These are phyloP conservation scores for Russula vinacea DNA, from an alignment of 768 basidiomycete genomes.

Conservation along the genomic window DNA sequence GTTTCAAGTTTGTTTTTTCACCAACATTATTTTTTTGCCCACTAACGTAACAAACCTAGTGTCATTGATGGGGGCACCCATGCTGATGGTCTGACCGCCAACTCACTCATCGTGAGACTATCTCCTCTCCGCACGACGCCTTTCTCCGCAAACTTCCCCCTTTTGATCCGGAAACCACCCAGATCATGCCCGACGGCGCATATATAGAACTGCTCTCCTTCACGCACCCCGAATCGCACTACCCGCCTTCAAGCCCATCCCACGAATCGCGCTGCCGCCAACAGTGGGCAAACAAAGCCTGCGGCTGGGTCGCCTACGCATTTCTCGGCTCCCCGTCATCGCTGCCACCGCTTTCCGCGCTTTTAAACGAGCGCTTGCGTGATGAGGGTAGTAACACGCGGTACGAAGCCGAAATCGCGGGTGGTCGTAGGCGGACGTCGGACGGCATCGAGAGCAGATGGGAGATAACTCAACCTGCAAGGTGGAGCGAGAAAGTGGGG, in stretches of 20 bases:
- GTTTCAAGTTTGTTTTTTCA: slow-evolving; percentile 53
- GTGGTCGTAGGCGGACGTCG: slow-evolving; percentile 50
- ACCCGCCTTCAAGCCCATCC: slow-evolving; percentile 50
- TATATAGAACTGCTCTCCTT: slow-evolving; percentile 74
- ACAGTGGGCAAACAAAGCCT: slow-evolving; percentile 51
- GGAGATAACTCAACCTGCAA: slow-evolving; percentile 48
- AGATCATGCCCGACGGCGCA: slow-evolving; percentile 54
- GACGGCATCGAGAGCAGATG: slow-evolving; percentile 54
- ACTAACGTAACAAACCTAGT: slow-evolving; percentile 31
- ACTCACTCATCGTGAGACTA: slow-evolving; percentile 55
- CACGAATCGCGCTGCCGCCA: slow-evolving; percentile 45
- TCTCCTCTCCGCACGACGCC: slow-evolving; percentile 10
- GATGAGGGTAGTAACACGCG: slow-evolving; percentile 36
- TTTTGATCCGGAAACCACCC: background rate
- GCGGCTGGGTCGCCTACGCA: slow-evolving; percentile 68
- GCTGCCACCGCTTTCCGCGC: slow-evolving; percentile 43
- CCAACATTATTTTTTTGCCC: background rate
- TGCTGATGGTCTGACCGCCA: slow-evolving; percentile 57
- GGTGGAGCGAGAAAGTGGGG: slow-evolving; percentile 30
- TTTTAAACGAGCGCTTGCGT: slow-evolving; percentile 53
- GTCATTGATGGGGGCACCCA: slow-evolving; percentile 68
- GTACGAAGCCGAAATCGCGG: slow-evolving; percentile 47
- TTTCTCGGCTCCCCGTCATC: slow-evolving; percentile 49
- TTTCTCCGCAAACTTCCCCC: background rate
- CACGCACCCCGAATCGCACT: slow-evolving; percentile 51